Evolutionary conservation across 352 stramenopile species (phyloP).

Genomic region (Globisporangium cystogenes): DNA sequence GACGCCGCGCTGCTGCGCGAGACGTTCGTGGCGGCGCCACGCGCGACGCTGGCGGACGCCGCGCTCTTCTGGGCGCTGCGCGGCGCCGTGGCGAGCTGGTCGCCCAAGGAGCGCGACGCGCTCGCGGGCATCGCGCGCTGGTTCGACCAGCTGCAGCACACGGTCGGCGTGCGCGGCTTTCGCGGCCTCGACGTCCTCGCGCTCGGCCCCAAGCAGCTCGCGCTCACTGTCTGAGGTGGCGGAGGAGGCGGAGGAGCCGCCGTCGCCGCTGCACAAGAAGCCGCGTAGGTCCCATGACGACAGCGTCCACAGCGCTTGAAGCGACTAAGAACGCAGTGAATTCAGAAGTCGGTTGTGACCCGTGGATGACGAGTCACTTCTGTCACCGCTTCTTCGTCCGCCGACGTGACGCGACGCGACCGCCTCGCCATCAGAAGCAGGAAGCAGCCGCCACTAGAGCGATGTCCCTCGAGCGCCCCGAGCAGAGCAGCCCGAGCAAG

Average conservation of each 20-base stretch:
- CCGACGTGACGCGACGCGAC: too few relatives aligned
- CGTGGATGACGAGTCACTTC: too few relatives aligned
- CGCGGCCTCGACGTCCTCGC: conserved; percentile 60
- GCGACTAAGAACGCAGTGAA: too few relatives aligned
- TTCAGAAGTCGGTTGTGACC: too few relatives aligned
- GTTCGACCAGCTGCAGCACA: conserved; percentile 87
- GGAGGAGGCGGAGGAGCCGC: too few relatives aligned
- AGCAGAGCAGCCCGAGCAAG: conserved; percentile 14
- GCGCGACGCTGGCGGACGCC: conserved; percentile 73
- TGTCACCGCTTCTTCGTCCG: too few relatives aligned
- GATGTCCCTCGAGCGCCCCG: conserved; percentile 11
- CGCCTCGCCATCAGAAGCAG: too few relatives aligned
- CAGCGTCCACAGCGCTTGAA: background rate
- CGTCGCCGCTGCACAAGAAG: conserved; percentile 6
- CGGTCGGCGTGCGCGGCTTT: conserved; percentile 77
- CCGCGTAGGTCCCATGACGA: background rate
- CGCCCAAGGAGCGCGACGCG: conserved; percentile 32
- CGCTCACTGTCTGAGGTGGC: conserved; percentile 64
- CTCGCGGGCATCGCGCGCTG: conserved; percentile 64
- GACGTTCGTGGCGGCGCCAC: conserved; percentile 64
- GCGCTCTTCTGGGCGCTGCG: conserved; percentile 69
- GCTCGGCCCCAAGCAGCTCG: conserved; percentile 36
- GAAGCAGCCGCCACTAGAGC: too few relatives aligned
- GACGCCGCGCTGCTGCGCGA: conserved; percentile 45
- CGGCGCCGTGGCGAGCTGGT: conserved; percentile 31